Evolutionary conservation across 371 early-diverging fungal species (phyloP).

Genomic region (Mitosporidium daphniae): DNA sequence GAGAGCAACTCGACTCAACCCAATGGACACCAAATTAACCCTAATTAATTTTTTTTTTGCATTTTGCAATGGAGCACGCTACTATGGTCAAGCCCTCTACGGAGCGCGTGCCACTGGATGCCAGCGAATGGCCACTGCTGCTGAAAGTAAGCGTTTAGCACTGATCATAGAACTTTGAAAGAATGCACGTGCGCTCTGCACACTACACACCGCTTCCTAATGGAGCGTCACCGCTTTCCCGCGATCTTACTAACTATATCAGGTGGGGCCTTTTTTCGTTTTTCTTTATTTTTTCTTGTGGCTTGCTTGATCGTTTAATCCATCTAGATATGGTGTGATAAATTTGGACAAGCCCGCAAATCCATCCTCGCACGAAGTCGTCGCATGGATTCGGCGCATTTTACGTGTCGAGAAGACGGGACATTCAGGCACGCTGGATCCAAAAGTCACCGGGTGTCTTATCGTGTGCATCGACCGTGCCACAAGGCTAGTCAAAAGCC

Average conservation of each 20-base stretch:
- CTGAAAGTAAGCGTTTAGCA: constrained; percentile 24
- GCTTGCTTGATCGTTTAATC: constrained; percentile 2
- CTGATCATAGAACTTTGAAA: constrained; percentile 42
- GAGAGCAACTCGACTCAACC: too few species aligned
- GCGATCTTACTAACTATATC: constrained; percentile 57
- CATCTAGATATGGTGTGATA: constrained; percentile 59
- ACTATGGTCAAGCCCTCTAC: too few species aligned
- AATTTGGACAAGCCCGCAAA: constrained; percentile 94
- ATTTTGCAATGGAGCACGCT: too few species aligned
- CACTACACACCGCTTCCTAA: constrained; percentile 87
- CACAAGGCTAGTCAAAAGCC: constrained; percentile 91
- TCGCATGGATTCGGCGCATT: constrained; percentile 96
- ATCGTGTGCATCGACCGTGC: constrained; percentile 95
- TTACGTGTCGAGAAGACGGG: constrained; percentile 94
- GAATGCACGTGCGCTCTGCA: constrained; percentile 72
- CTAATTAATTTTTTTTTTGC: too few species aligned
- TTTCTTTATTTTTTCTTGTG: neutral
- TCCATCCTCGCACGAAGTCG: constrained; percentile 98
- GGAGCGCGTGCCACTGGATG: too few species aligned
- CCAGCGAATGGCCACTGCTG: constrained; percentile 70
- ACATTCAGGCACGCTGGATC: constrained; percentile 95
- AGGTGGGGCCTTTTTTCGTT: constrained; percentile 15
- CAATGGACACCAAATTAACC: too few species aligned
- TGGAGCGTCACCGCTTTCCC: constrained; percentile 74
- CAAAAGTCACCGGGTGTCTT: constrained; percentile 95